A percentile compares a stretch with the other conserved stretches of the same genome.
Evolutionary conservation across 225 moss, liverwort and hornwort genomes (phyloP).

Genomic region (Neckera pumila): DNA sequence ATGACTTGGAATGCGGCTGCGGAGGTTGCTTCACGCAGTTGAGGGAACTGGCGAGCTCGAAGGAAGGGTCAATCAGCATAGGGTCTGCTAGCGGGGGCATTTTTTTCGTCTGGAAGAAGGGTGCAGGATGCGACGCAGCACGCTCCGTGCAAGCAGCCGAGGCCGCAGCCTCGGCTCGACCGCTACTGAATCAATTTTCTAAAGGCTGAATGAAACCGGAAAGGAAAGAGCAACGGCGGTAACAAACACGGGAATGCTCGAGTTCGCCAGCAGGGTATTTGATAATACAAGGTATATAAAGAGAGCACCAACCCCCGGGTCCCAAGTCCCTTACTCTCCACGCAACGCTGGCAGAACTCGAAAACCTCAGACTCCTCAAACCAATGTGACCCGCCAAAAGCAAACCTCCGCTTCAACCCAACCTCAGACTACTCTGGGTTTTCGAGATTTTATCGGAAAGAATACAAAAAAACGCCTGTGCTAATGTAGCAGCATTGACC

Average conservation of each 20-base stretch:
- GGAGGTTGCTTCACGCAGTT: conserved; percentile 5
- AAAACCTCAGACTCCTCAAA: not conserved
- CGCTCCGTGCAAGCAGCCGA: conserved; percentile 99
- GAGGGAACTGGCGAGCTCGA: conserved; percentile 14
- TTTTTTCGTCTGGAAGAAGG: conserved; percentile 72
- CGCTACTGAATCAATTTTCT: conserved; percentile 99
- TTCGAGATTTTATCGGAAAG: not conserved
- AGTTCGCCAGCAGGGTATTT: conserved; percentile 45
- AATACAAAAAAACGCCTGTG: not conserved
- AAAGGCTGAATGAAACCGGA: conserved; percentile 34
- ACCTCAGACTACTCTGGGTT: not conserved
- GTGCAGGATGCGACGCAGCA: conserved; percentile 68
- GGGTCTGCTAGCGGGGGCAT: conserved; percentile 99
- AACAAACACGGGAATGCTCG: not conserved
- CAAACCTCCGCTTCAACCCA: not conserved
- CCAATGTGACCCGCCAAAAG: not conserved
- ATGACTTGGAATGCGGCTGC: conserved; percentile 13
- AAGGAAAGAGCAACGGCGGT: not conserved
- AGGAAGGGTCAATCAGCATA: conserved; percentile 31
- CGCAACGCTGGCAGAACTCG: not conserved
- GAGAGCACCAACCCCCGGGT: not conserved
- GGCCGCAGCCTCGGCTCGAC: conserved; percentile 99
- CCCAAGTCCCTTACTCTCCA: not conserved
- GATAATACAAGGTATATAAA: not conserved
- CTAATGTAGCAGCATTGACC: conserved; percentile 15